A percentile compares a stretch with the other conserved stretches of the same genome.
phyloP scores from a whole-genome alignment of 345 rosid species.

The Gossypium rotundifolium region DNA sequence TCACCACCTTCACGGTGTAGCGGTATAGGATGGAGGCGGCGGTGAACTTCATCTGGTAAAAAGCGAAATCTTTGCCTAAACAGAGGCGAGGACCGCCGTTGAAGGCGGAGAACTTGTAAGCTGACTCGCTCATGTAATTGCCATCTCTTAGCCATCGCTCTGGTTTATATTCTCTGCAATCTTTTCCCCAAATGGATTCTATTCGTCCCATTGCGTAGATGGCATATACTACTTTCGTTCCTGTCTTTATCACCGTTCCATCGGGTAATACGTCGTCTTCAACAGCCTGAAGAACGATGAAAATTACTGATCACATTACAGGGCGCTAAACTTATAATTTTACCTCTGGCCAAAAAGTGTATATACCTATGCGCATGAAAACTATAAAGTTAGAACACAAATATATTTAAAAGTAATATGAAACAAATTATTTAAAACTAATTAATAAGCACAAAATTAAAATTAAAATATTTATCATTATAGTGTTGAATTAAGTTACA shows the following conservation, averaged over 20 bases:
- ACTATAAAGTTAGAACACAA: too few species aligned
- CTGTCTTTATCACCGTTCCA: conserved; percentile 75
- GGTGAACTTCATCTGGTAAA: conserved; percentile 78
- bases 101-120: conserved; percentile 89
- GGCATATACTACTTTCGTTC: conserved; percentile 83
- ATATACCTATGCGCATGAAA: too few species aligned
- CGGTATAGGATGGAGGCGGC: conserved; percentile 72
- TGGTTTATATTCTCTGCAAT: conserved; percentile 74
- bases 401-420: too few species aligned
- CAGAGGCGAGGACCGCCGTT: conserved; percentile 94
- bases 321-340: too few species aligned
- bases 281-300: conserved; percentile 33
- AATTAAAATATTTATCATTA: too few species aligned
- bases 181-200: conserved; percentile 91
- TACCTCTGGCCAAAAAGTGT: too few species aligned
- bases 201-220: conserved; percentile 91
- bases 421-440: too few species aligned
- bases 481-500: too few species aligned
- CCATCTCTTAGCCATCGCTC: conserved; percentile 90
- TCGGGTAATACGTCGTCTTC: conserved; percentile 85
- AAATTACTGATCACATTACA: not conserved
- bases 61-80: conserved; percentile 89
- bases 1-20: conserved; percentile 49
- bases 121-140: conserved; percentile 73
- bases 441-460: too few species aligned